Evolutionary conservation across 768 basidiomycete genomes (phyloP).

Genomic region (Russula vinacea): DNA sequence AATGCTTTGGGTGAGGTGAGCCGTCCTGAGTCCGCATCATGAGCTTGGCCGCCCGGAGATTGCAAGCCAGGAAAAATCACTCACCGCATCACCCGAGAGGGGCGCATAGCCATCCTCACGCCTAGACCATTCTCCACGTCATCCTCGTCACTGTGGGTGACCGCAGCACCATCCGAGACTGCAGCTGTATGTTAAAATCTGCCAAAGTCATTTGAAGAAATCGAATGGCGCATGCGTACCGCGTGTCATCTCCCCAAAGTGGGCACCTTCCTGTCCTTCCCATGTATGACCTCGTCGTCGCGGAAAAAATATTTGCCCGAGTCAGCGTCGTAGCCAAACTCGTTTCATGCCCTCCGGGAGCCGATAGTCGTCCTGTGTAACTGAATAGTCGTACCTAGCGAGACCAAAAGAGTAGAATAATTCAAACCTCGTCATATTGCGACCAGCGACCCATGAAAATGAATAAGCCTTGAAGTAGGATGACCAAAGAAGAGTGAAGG

Average conservation of each 20-base stretch:
- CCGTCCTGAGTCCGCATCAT: slow-evolving; percentile 7
- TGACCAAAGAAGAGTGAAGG: neutral
- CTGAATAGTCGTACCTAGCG: neutral
- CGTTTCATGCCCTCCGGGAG: slow-evolving; percentile 56
- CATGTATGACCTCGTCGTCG: slow-evolving; percentile 47
- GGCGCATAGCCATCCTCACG: slow-evolving; percentile 19
- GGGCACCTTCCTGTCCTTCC: slow-evolving; percentile 60
- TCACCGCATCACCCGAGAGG: slow-evolving; percentile 24
- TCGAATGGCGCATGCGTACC: slow-evolving; percentile 34
- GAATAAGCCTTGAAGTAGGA: neutral
- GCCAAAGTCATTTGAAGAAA: neutral
- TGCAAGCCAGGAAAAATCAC: neutral
- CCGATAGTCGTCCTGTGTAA: slow-evolving; percentile 48
- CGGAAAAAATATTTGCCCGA: slow-evolving; percentile 62
- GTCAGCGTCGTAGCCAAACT: slow-evolving; percentile 76
- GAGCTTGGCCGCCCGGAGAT: neutral
- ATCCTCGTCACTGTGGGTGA: slow-evolving; percentile 12
- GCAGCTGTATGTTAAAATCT: neutral
- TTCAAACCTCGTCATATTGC: slow-evolving; percentile 39
- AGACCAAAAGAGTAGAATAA: neutral
- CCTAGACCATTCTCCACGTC: slow-evolving; percentile 27
- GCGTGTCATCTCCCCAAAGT: slow-evolving; percentile 52
- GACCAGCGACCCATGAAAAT: slow-evolving; percentile 40
- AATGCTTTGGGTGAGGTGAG: slow-evolving; percentile 2
- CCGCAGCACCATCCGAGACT: slow-evolving; percentile 11